Evolutionary conservation across 2,329 filamentous ascomycete species (phyloP).

Genomic region (Aspergillus aculeatinus): DNA sequence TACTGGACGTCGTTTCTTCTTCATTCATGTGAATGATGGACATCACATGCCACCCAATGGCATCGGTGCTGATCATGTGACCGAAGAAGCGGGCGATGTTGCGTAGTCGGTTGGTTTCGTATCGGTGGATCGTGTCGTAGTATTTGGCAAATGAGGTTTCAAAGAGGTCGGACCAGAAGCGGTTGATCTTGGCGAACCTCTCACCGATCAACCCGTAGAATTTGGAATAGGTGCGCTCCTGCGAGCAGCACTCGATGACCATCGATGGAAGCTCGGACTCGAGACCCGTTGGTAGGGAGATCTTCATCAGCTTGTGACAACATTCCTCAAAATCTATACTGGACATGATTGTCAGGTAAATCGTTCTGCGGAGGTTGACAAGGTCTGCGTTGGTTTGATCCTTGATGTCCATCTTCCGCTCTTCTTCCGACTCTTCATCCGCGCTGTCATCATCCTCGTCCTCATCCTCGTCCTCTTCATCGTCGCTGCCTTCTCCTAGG

Average conservation of each 20-base stretch:
- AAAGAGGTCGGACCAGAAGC: constrained; percentile 90
- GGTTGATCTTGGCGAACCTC: constrained; percentile 92
- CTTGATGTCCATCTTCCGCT: constrained; percentile 89
- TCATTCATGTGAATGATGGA: constrained; percentile 86
- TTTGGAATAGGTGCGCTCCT: constrained; percentile 95
- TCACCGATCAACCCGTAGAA: constrained; percentile 95
- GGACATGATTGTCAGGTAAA: constrained; percentile 97
- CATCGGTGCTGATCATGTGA: constrained; percentile 82
- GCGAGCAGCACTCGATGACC: constrained; percentile 94
- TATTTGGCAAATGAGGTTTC: constrained; percentile 88
- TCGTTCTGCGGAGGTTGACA: constrained; percentile 87
- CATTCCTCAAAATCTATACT: constrained; percentile 95
- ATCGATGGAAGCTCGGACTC: constrained; percentile 92
- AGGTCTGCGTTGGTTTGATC: constrained; percentile 96
- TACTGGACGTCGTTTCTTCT: constrained; percentile 93
- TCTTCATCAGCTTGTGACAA: constrained; percentile 94
- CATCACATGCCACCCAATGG: constrained; percentile 88
- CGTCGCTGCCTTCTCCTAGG: constrained; percentile 85
- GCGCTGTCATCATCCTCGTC: constrained; percentile 61
- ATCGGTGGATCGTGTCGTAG: constrained; percentile 95
- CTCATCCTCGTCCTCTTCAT: constrained; percentile 68
- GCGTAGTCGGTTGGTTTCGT: constrained; percentile 90
- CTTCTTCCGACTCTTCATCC: constrained; percentile 72
- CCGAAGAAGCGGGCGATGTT: constrained; percentile 96
- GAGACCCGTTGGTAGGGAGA: constrained; percentile 80